phyloP scores from a whole-genome alignment of 2,329 filamentous ascomycete genomes.

The Calonectria pteridis region DNA sequence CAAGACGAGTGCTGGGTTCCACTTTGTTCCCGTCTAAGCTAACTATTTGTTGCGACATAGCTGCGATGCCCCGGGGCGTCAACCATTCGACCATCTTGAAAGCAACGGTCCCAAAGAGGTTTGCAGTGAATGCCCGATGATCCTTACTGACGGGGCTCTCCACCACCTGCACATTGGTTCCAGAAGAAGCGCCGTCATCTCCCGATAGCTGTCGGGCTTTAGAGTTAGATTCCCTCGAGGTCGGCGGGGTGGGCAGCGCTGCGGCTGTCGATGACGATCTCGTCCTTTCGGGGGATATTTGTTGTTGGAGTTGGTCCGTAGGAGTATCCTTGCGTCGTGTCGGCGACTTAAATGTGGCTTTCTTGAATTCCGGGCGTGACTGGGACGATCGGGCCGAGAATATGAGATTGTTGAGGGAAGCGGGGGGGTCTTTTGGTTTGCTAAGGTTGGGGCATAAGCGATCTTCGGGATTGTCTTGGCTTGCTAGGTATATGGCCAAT shows the following conservation, averaged over 20 bases:
- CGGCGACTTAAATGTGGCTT: conserved; percentile 16
- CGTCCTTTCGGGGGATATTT: conserved; percentile 11
- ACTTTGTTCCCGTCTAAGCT: conserved; percentile 14
- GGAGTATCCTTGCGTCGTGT: conserved; percentile 21
- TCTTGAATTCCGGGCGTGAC: conserved; percentile 36
- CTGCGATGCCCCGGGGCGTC: conserved; percentile 68
- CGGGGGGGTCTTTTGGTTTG: conserved; percentile 56
- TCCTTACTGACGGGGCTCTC: conserved; percentile 66
- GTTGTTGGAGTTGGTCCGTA: conserved; percentile 10
- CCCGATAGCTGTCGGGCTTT: neutral
- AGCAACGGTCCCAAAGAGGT: conserved; percentile 73
- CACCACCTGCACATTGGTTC: conserved; percentile 52
- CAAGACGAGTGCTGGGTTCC: neutral
- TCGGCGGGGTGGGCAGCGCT: neutral
- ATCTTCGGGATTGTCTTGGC: conserved; percentile 80
- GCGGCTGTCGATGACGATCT: neutral
- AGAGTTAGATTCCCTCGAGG: neutral
- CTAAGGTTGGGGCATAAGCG: conserved; percentile 72
- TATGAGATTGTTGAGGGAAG: conserved; percentile 61
- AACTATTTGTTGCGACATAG: conserved; percentile 57
- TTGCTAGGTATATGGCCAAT: conserved; percentile 83
- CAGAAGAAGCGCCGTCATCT: neutral
- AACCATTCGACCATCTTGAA: conserved; percentile 80
- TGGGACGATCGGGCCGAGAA: conserved; percentile 52
- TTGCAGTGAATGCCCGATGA: conserved; percentile 71